phyloP scores from a whole-genome alignment of 306 rosid species.

The Cucumis melo region DNA sequence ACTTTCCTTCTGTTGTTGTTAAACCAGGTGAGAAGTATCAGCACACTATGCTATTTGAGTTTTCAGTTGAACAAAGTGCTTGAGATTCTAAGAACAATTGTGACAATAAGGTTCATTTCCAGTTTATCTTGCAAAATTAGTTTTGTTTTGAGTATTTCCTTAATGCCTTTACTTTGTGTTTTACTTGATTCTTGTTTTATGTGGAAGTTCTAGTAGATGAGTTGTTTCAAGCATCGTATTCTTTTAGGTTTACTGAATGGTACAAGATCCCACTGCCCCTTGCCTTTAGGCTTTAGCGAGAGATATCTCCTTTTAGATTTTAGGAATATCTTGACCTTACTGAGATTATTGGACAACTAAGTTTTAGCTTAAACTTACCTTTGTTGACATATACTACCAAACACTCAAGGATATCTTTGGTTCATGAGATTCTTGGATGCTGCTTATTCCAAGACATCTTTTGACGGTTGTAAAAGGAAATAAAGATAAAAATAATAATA shows the following conservation, averaged over 20 bases:
- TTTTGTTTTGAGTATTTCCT: not conserved
- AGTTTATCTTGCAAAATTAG: not conserved
- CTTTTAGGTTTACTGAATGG: not conserved
- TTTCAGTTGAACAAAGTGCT: conserved; percentile 45
- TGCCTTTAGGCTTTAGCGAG: not conserved
- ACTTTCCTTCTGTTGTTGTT: conserved; percentile 32
- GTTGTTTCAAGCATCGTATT: not conserved
- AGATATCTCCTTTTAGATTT: not conserved
- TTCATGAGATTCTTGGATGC: not conserved
- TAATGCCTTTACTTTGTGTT: not conserved
- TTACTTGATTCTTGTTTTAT: not conserved
- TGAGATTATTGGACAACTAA: not conserved
- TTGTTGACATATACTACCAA: not conserved
- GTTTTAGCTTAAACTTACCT: not conserved
- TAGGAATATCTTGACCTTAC: not conserved
- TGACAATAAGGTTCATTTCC: not conserved
- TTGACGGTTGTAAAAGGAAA: too few species aligned
- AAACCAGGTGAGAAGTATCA: conserved; percentile 66
- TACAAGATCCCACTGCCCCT: not conserved
- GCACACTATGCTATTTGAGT: conserved; percentile 77
- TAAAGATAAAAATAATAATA: too few species aligned
- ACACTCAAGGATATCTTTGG: not conserved
- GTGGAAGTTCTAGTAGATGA: not conserved
- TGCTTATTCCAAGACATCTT: not conserved
- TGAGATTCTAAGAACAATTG: not conserved